Evolutionary conservation across 176 grass and related monocot species (phyloP), one percentile per base, ranked within the genome.

Genomic region (barley (Hordeum vulgare)): DNA sequence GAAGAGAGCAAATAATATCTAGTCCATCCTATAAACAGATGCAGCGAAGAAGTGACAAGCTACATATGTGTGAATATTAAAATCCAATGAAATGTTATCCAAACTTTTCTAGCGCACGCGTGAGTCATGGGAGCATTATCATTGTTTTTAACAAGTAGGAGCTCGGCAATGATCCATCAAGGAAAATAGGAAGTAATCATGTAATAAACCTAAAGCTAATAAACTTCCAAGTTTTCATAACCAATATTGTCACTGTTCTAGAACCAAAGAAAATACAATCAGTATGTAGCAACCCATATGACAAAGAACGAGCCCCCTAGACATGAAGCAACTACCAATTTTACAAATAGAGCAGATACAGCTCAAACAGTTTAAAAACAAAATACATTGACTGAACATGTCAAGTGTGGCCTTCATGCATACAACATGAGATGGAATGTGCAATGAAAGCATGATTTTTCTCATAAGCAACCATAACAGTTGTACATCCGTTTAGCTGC

Each of bases 1-100:
- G 9, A 78, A 70, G 58, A 71, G 53, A 84, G 75, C 47, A 49
- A 78, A 71, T 27, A 82, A 71, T 78, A 65, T 37, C 18, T 40
- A 85, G 24, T 45, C 62, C 47, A 69, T 70, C 70, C 66, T 80
- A 35, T 74, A 40, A 40, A 41, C 45, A 73, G n/a, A 66, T 66
- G 59, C 34, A 23, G 45, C 42, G 54, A 73, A 28, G n/a, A 47
- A 27, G 66, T 7, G 28, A 54, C 44, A 80, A 75, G 34, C 42
- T 78, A 65, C 53, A 26, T 37, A 47, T 12, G 26, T 77, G 21
- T 77, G 64, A 21, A 23, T 36, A 73, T 73, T 27, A 78, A 28
- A 83, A 8, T 35, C 56, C 24, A 69, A 66, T 28, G 13, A 63
- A 65, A 31, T 37, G 26, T 17, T 76, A 76, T 76, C 41, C 47